Evolutionary conservation across 75 land plant species (phyloP).

Genomic region (Larix kaempferi): DNA sequence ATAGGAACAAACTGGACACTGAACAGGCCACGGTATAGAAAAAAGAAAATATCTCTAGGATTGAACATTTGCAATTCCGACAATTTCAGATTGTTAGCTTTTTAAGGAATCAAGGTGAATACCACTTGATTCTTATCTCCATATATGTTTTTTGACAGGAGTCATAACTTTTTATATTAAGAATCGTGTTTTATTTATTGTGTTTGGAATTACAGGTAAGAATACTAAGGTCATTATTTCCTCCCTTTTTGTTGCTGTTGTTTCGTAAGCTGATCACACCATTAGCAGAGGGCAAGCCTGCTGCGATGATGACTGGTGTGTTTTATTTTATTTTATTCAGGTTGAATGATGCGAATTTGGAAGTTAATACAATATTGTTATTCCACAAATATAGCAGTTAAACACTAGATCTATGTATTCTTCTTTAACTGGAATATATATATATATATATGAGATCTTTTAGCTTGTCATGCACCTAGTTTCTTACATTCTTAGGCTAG

Average conservation of each 20-base stretch:
- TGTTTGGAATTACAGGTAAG: constrained; percentile 50
- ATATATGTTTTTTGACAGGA: background rate
- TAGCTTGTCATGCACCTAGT: no score
- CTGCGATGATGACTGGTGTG: constrained; percentile 82
- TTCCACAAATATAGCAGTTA: background rate
- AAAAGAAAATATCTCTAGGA: background rate
- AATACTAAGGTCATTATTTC: constrained; percentile 79
- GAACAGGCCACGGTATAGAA: constrained; percentile 58
- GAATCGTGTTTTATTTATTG: background rate
- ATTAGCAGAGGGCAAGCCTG: constrained; percentile 59
- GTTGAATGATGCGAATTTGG: background rate
- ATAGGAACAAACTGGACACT: constrained; percentile 41
- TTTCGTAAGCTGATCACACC: constrained; percentile 67
- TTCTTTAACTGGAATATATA: no score
- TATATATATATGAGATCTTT: background rate
- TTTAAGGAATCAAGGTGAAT: background rate
- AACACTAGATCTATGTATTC: no score
- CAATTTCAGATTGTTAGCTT: constrained; percentile 3
- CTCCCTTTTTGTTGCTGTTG: constrained; percentile 63
- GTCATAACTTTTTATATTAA: background rate
- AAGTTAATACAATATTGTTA: background rate
- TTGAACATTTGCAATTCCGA: background rate
- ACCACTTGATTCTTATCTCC: background rate
- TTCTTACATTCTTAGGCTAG: no score
- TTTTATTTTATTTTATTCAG: background rate